Evolutionary conservation across 176 grass and related monocot species (phyloP), one percentile per base, ranked within the genome.

Genomic region (Ampelocalamus luodianensis): DNA sequence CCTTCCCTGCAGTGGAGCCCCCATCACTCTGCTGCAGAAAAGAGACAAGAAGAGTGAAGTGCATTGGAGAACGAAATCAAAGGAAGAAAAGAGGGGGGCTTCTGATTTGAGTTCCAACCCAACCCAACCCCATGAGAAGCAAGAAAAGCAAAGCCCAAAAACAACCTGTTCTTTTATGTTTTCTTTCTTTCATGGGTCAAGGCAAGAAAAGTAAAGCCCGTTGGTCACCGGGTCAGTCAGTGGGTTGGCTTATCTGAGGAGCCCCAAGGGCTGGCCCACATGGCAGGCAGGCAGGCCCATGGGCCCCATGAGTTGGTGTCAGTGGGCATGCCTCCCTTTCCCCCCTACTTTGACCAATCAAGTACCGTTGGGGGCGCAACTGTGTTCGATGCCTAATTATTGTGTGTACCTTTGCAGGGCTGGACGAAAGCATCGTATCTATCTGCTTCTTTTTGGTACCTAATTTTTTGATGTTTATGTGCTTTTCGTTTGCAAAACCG

Each of bases 281-380:
- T 6, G 18, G 39, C 77, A 60, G 83, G 38, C 44, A 12, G 44
- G 39, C 82, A 3, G 43, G 79, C 46, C 42, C 49, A 72, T 60
- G 82, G 87, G 82, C 11, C 87, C 81, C 22, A 6, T 1, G 3
- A 16, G 58, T 3, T 67, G 38, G 68, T 68, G 73, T 87, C 66
- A 67, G 88, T 72, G 48, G 76, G 79, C 43, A 86, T 64, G 46
- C 72, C 24, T 0, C 34, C 42, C 82, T 53, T 45, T 55, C 48
- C 4, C 27, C 27, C 82, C 79, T 0, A 49, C 84, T 87, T 90
- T 90, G 89, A 87, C 89, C 74, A 29, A 85, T 55, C 66, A 60
- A 51, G 56, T 72, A 86, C 78, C 43, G 16, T 29, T 22, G 7
- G 18, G 9, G 54, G 26, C n/a, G 50, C 38, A 67, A 67, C 51